Conservation (phyloP, 306 rosid genomes). For the Sophora flavescens region DNA sequence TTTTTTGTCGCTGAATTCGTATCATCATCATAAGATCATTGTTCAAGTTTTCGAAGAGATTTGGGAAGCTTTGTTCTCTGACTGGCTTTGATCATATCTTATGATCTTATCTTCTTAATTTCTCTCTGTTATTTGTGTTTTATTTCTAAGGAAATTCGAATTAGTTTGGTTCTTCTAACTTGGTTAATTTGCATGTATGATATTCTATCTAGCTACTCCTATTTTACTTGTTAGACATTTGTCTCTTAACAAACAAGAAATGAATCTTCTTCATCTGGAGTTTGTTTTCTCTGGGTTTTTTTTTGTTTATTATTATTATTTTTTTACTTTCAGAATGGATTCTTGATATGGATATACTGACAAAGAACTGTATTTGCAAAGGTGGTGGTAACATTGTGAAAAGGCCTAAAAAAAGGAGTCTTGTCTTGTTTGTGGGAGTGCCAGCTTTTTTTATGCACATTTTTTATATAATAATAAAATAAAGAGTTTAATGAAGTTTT, state of each 20-base stretch:
- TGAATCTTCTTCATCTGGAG: constrained; percentile 1
- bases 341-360: constrained; percentile 34
- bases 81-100: constrained; percentile 56
- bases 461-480: too few species aligned
- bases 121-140: constrained; percentile 41
- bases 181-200: constrained; percentile 44
- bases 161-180: constrained; percentile 51
- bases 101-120: constrained; percentile 24
- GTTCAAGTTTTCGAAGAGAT: constrained; percentile 90
- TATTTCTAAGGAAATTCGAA: constrained; percentile 41
- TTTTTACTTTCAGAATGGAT: not conserved
- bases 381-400: constrained; percentile 39
- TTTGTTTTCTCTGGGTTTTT: not conserved
- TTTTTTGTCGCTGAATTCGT: constrained; percentile 78
- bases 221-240: constrained; percentile 4
- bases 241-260: constrained; percentile 18
- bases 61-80: constrained; percentile 86
- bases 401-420: constrained; percentile 38
- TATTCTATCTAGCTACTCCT: constrained; percentile 42
- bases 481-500: too few species aligned
- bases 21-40: constrained; percentile 77
- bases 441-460: constrained; percentile 24
- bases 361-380: constrained; percentile 42
- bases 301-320: not conserved
- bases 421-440: constrained; percentile 40